These are phyloP conservation scores for Cladosporium sp. DNA, from an alignment of 2,329 filamentous ascomycete species.

Conservation along the genomic window DNA sequence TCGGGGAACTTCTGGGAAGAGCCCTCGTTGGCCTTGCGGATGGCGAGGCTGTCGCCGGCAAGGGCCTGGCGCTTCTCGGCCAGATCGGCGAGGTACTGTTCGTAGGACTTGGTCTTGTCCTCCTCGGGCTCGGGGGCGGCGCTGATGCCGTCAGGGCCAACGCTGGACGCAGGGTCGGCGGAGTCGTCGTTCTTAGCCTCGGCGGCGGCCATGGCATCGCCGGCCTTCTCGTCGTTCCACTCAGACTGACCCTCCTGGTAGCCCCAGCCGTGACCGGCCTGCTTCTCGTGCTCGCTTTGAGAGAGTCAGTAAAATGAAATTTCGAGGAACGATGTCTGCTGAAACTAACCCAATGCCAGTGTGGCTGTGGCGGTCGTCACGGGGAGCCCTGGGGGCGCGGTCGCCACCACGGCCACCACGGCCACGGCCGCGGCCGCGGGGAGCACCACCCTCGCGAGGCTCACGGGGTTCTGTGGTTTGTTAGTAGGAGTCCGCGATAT, in stretches of 20 bases:
- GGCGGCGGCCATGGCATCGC: slow-evolving; percentile 78
- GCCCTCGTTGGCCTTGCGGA: slow-evolving; percentile 91
- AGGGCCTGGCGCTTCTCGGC: slow-evolving; percentile 73
- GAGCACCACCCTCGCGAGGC: slow-evolving; percentile 40
- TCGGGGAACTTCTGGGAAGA: slow-evolving; percentile 90
- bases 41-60: slow-evolving; percentile 58
- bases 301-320: slow-evolving; percentile 21
- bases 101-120: slow-evolving; percentile 86
- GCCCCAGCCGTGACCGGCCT: slow-evolving; percentile 86
- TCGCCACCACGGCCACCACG: slow-evolving; percentile 54
- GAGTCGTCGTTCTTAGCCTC: slow-evolving; percentile 67
- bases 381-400: slow-evolving; percentile 37
- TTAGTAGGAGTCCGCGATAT: not conserved
- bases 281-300: slow-evolving; percentile 72
- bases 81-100: slow-evolving; percentile 76
- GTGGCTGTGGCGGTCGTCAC: slow-evolving; percentile 61
- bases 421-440: slow-evolving; percentile 44
- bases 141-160: slow-evolving; percentile 36
- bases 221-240: slow-evolving; percentile 86
- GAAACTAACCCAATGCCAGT: slow-evolving; percentile 51
- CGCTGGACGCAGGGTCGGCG: slow-evolving; percentile 40
- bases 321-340: not conserved
- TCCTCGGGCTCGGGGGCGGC: slow-evolving; percentile 44
- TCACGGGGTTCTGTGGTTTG: slow-evolving; percentile 24
- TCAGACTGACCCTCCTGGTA: slow-evolving; percentile 68